phyloP scores from a whole-genome alignment of 148 eudicot genomes.

The Rhododendron mucronatum region DNA sequence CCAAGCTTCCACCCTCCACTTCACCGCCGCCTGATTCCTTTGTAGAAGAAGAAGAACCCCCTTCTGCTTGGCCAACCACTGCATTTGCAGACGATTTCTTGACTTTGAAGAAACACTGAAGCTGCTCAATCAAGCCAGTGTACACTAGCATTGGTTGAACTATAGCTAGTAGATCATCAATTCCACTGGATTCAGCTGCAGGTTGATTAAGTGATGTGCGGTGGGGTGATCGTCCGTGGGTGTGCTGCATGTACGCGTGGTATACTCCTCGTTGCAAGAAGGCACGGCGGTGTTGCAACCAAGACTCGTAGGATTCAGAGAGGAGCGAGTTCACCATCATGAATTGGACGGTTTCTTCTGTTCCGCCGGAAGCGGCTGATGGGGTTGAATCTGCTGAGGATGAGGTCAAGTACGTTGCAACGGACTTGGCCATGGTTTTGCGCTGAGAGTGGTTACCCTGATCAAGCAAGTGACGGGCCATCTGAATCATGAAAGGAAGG shows the following conservation, averaged over 20 bases:
- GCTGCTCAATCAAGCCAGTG: slow-evolving; percentile 90
- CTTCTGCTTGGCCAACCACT: slow-evolving; percentile 9
- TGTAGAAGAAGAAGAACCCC: slow-evolving; percentile 33
- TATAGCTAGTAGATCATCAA: slow-evolving; percentile 51
- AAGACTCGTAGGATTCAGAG: slow-evolving; percentile 81
- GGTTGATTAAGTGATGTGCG: slow-evolving; percentile 37
- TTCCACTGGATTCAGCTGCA: slow-evolving; percentile 12
- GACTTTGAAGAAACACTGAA: slow-evolving; percentile 76
- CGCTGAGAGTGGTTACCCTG: slow-evolving; percentile 75
- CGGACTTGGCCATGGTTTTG: slow-evolving; percentile 55
- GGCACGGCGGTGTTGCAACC: slow-evolving; percentile 79
- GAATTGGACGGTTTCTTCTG: slow-evolving; percentile 92
- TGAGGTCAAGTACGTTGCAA: slow-evolving; percentile 61
- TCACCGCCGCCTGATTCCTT: slow-evolving; percentile 39
- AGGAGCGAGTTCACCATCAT: slow-evolving; percentile 99
- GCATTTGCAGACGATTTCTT: slow-evolving; percentile 35
- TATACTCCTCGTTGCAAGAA: slow-evolving; percentile 92
- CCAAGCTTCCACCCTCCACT: slow-evolving; percentile 47
- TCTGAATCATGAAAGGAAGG: slow-evolving; percentile 90
- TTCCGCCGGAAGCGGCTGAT: slow-evolving; percentile 42
- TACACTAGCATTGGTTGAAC: slow-evolving; percentile 96
- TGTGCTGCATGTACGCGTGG: slow-evolving; percentile 92
- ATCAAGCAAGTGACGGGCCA: slow-evolving; percentile 83
- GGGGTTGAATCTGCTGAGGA: slow-evolving; percentile 48
- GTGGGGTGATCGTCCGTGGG: slow-evolving; percentile 46